Evolutionary conservation across 495 filamentous ascomycete genomes (phyloP), one percentile per base, ranked within the genome.

Genomic region (Penicillium samsonianum): DNA sequence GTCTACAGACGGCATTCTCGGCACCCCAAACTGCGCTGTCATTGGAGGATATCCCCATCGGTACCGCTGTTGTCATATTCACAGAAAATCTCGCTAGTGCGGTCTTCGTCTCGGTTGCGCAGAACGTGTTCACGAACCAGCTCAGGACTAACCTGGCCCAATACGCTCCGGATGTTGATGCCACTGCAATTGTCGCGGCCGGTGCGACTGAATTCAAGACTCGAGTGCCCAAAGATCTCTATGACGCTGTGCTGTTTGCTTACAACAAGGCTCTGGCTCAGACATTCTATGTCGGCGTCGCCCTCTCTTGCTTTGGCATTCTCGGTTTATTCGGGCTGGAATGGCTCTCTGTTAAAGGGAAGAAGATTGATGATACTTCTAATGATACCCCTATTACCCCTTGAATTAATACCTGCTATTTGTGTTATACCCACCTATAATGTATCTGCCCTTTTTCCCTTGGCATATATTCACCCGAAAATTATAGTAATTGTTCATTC

Each of bases 11-110:
- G 9, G 64, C 73, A 9, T 53, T 69, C 20, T 58, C 62, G 28
- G 61, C 73, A 17, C 68, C 68, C 3, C 73, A 75, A 35, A 69
- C 60, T 19, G 63, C 65, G 14, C 58, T 73, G 10, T 40, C 60
- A 10, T 71, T 88, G 25, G 62, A 76, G 12, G 49, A 51, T 51
- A 51, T 51, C 16, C 31, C 49, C 4, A 51, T 51, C 31, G 47
- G 30, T 12, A 25, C 42, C 11, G 28, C 45, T 22, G 7, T 48
- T 31, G 26, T 48, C 16, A 48, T 48, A 2, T 48, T 48, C 12
- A 30, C 25, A 9, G 25, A 48, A 10, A 48, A 25, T 11, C 26
- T 48, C 26, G n/a, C 26, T 4, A 31, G 45, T 19, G 26, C 25
- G 3, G 26, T 48, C 11, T 17, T 48, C 16, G 26, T 48, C 2